Conservation (phyloP, 768 basidiomycete species). For the Kwoniella heveanensis region DNA sequence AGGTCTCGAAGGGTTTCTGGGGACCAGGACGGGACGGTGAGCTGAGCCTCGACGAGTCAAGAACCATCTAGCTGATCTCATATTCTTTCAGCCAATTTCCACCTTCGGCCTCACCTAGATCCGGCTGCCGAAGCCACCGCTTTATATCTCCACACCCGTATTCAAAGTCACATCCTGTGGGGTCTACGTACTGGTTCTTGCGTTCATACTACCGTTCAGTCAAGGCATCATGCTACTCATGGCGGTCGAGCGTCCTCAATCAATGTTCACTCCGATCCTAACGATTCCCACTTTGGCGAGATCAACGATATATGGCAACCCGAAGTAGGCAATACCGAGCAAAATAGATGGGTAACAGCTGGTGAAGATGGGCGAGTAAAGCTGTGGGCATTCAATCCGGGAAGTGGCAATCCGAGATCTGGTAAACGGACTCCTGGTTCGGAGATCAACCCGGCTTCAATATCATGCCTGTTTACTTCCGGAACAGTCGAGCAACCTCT, state of each 20-base stretch:
- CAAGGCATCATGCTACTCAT: conserved; percentile 32
- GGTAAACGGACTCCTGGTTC: conserved; percentile 23
- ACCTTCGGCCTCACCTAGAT: conserved; percentile 43
- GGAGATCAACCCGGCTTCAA: conserved; percentile 13
- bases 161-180: conserved; percentile 42
- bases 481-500: conserved; percentile 9
- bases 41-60: not conserved
- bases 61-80: not conserved
- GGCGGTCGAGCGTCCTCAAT: conserved; percentile 42
- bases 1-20: conserved; percentile 50
- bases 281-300: conserved; percentile 36
- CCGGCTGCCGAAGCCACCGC: conserved; percentile 25
- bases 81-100: conserved; percentile 35
- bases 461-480: conserved; percentile 38
- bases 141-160: conserved; percentile 28
- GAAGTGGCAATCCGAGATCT: conserved; percentile 4
- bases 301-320: conserved; percentile 42
- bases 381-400: conserved; percentile 37
- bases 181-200: conserved; percentile 39
- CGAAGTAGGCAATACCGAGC: conserved; percentile 4
- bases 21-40: conserved; percentile 44
- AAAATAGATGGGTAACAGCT: conserved; percentile 36
- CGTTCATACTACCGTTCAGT: conserved; percentile 44
- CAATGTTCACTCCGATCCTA: conserved; percentile 26
- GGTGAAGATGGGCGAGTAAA: conserved; percentile 50